phyloP scores from a whole-genome alignment of 495 filamentous ascomycete genomes.

The Trichoderma reesei region DNA sequence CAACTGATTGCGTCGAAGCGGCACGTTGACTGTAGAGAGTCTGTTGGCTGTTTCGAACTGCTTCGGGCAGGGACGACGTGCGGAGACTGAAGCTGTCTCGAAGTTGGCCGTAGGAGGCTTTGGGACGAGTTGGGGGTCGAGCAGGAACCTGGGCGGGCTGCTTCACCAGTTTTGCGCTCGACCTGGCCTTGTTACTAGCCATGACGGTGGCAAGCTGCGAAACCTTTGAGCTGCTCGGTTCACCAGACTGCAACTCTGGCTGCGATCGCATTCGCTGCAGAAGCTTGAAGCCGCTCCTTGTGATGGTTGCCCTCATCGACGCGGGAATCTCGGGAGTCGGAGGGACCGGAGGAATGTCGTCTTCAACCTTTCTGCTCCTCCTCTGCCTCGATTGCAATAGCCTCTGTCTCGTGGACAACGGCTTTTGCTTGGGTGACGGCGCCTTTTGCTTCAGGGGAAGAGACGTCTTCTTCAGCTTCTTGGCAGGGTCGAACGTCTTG shows the following conservation, averaged over 20 bases:
- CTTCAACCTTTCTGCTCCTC: background rate
- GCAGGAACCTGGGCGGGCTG: background rate
- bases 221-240: background rate
- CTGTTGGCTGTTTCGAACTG: background rate
- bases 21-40: background rate
- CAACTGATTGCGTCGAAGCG: background rate
- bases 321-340: background rate
- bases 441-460: background rate
- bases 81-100: background rate
- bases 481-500: background rate
- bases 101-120: background rate
- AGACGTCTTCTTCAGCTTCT: background rate
- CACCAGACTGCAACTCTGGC: background rate
- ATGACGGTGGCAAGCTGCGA: background rate
- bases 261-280: constrained; percentile 4
- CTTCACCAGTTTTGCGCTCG: background rate
- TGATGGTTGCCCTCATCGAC: background rate
- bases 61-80: background rate
- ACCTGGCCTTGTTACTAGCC: background rate
- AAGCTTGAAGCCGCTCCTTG: background rate
- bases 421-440: background rate
- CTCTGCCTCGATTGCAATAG: background rate
- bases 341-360: background rate
- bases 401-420: too few relatives aligned
- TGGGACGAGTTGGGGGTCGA: background rate